phyloP scores from a whole-genome alignment of 2,329 filamentous ascomycete genomes.

The Alternaria consortialis region DNA sequence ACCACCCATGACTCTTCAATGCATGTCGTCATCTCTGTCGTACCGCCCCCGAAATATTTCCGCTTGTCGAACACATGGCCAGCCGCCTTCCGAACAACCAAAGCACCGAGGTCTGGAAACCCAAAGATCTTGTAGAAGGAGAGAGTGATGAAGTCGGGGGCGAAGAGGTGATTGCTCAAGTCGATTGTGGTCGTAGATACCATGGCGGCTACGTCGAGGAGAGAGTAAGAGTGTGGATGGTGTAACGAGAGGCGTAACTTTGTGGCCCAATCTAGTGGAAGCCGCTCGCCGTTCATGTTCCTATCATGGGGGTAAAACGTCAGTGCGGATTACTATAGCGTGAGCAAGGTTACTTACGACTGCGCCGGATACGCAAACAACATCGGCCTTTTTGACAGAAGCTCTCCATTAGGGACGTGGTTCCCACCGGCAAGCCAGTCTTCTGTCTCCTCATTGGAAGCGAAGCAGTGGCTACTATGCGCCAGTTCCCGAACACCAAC shows the following conservation, averaged over 20 bases:
- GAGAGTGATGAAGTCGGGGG: conserved; percentile 83
- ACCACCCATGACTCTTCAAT: conserved; percentile 64
- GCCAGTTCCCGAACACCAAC: conserved; percentile 80
- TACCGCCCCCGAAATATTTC: conserved; percentile 74
- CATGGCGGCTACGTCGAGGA: conserved; percentile 74
- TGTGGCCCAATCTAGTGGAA: conserved; percentile 69
- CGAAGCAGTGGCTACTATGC: conserved; percentile 68
- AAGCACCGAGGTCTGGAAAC: conserved; percentile 86
- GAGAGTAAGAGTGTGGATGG: conserved; percentile 67
- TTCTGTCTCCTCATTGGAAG: conserved; percentile 68
- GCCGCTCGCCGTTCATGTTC: conserved; percentile 83
- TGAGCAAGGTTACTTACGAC: conserved; percentile 59
- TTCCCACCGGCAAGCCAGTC: conserved; percentile 64
- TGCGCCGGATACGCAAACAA: conserved; percentile 86
- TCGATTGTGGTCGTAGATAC: conserved; percentile 69
- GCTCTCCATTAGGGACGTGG: conserved; percentile 15
- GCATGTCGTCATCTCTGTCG: conserved; percentile 65
- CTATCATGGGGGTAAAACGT: background rate
- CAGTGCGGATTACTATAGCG: background rate
- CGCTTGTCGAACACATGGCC: conserved; percentile 62
- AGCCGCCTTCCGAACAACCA: conserved; percentile 80
- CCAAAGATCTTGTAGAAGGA: conserved; percentile 98
- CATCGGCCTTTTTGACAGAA: conserved; percentile 15
- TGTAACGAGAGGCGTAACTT: conserved; percentile 25
- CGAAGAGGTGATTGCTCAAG: conserved; percentile 63